Evolutionary conservation across 2,329 filamentous ascomycete species (phyloP).

Genomic region (Akanthomyces dipterigenus): DNA sequence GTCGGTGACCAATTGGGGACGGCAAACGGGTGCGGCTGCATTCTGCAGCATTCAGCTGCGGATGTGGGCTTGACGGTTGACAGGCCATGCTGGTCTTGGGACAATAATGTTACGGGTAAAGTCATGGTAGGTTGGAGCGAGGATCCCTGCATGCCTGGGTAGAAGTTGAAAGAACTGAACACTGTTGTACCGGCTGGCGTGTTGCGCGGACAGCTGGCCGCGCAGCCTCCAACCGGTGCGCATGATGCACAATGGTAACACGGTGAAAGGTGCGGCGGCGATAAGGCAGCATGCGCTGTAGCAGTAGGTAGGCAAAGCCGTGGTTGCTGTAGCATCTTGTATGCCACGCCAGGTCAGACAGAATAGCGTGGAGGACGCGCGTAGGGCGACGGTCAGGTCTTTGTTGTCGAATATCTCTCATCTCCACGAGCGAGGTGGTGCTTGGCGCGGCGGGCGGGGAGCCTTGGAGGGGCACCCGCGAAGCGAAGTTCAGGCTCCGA

Average conservation of each 20-base stretch:
- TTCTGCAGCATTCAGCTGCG: neutral
- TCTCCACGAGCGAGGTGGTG: neutral
- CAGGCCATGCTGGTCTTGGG: neutral
- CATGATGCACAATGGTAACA: neutral
- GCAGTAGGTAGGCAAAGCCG: neutral
- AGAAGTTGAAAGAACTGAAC: neutral
- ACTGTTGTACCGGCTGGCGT: neutral
- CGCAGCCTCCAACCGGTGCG: neutral
- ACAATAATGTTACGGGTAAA: no score
- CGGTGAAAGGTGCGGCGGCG: neutral
- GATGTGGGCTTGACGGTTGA: neutral
- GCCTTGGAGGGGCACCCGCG: neutral
- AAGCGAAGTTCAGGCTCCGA: neutral
- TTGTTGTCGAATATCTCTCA: neutral
- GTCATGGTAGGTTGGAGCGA: neutral
- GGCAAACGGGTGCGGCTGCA: neutral
- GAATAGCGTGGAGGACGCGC: neutral
- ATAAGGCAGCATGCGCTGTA: neutral
- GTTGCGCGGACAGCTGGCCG: neutral
- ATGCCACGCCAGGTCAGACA: neutral
- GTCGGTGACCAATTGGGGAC: neutral
- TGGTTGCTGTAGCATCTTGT: neutral
- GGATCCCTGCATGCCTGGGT: neutral
- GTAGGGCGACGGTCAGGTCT: neutral
- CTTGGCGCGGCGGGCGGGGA: neutral